These are phyloP conservation scores for Glebionis coronaria DNA, from an alignment of 129 eudicot species.

Conservation along the genomic window DNA sequence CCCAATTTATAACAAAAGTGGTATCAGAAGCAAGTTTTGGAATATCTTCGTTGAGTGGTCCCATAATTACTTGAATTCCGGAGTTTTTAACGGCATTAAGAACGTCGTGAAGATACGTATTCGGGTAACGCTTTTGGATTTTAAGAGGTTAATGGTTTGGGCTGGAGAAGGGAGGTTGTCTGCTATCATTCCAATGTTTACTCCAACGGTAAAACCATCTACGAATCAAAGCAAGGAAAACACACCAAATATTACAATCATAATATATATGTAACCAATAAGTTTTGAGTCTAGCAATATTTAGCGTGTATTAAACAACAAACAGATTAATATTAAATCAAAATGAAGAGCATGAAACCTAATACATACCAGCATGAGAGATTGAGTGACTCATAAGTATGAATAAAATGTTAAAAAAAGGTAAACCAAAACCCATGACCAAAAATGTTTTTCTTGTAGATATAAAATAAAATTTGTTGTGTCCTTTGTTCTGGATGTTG, in stretches of 20 bases:
- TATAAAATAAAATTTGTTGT: background rate
- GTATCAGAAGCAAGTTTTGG: constrained; percentile 23
- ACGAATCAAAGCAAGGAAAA: background rate
- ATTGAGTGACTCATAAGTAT: constrained; percentile 19
- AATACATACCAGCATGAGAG: constrained; percentile 18
- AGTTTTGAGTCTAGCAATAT: background rate
- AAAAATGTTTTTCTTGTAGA: background rate
- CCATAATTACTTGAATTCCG: constrained; percentile 32
- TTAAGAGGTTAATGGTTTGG: constrained; percentile 20
- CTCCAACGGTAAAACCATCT: constrained; percentile 30
- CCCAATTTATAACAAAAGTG: constrained; percentile 31
- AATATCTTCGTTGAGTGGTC: constrained; percentile 34
- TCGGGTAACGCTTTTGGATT: constrained; percentile 19
- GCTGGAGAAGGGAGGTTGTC: constrained; percentile 36
- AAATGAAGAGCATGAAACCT: background rate
- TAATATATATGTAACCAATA: too few relatives aligned
- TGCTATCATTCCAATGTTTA: constrained; percentile 34
- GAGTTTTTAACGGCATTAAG: constrained; percentile 28
- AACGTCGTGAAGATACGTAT: constrained; percentile 27
- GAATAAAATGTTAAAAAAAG: constrained; percentile 22
- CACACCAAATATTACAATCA: background rate
- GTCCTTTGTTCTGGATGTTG: too few relatives aligned
- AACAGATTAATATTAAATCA: background rate
- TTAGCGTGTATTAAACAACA: background rate
- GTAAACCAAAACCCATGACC: constrained; percentile 18